These are phyloP conservation scores for Botrytis byssoidea DNA, from an alignment of 2,329 filamentous ascomycete species.

Conservation along the genomic window DNA sequence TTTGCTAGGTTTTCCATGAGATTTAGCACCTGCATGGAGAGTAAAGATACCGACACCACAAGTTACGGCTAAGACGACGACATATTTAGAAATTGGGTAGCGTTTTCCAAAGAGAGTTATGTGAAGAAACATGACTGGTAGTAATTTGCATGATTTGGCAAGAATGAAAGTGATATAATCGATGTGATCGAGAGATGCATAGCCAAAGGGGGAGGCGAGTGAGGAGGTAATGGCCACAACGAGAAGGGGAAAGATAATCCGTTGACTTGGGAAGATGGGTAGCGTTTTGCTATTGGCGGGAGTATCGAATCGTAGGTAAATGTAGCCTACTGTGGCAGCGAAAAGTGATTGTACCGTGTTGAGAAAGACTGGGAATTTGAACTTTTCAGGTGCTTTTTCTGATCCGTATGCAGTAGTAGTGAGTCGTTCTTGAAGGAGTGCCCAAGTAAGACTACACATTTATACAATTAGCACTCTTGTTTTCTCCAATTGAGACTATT, in stretches of 20 bases:
- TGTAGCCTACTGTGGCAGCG: conserved; percentile 75
- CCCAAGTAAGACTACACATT: conserved; percentile 77
- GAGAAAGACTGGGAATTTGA: conserved; percentile 91
- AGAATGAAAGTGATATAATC: conserved; percentile 98
- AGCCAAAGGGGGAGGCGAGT: conserved; percentile 92
- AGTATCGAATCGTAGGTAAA: conserved; percentile 73
- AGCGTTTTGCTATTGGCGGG: conserved; percentile 50
- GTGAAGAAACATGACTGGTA: conserved; percentile 98
- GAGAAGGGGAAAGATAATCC: conserved; percentile 74
- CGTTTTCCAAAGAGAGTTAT: conserved; percentile 84
- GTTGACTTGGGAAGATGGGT: conserved; percentile 72
- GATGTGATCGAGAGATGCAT: conserved; percentile 86
- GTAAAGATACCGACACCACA: conserved; percentile 93
- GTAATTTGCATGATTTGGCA: conserved; percentile 95
- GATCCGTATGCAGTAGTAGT: conserved; percentile 86
- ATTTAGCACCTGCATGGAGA: conserved; percentile 70
- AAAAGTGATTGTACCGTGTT: conserved; percentile 94
- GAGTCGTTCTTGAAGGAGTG: conserved; percentile 92
- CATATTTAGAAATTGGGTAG: conserved; percentile 95
- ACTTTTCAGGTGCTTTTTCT: conserved; percentile 63
- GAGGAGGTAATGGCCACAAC: conserved; percentile 86
- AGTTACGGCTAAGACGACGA: conserved; percentile 87
- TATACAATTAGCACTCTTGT: conserved; percentile 9
- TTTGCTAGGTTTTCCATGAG: conserved; percentile 48
- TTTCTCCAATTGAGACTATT: not conserved